Percentiles rank a stretch among this genome's conserved stretches.
phyloP scores from a whole-genome alignment of 345 rosid genomes.

The Heritiera littoralis region DNA sequence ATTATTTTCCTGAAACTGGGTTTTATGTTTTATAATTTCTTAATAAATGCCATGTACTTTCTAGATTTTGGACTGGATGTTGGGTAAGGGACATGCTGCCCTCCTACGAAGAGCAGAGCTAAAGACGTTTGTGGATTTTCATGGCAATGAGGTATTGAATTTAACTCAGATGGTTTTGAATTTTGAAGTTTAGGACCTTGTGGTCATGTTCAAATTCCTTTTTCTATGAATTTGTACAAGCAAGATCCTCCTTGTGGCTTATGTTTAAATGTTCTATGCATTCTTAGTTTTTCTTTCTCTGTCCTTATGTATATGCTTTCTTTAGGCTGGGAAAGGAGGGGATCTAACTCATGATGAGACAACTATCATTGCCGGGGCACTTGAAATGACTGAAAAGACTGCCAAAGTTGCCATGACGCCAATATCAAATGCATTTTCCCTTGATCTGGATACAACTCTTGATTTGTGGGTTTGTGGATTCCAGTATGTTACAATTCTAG shows the following conservation, averaged over 20 bases:
- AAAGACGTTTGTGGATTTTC: slow-evolving; percentile 84
- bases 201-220: neutral
- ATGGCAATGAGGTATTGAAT: slow-evolving; percentile 77
- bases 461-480: slow-evolving; percentile 72
- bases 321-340: slow-evolving; percentile 96
- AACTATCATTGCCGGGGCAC: slow-evolving; percentile 93
- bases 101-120: slow-evolving; percentile 94
- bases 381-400: slow-evolving; percentile 90
- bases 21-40: slow-evolving; percentile 5
- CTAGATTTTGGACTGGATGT: slow-evolving; percentile 94
- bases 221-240: slow-evolving; percentile 19
- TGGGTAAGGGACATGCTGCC: slow-evolving; percentile 92
- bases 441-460: slow-evolving; percentile 93
- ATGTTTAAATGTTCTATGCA: neutral
- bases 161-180: neutral
- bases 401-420: slow-evolving; percentile 96
- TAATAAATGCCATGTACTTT: slow-evolving; percentile 17
- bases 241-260: slow-evolving; percentile 18
- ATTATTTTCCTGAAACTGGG: slow-evolving; percentile 7
- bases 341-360: slow-evolving; percentile 92
- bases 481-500: slow-evolving; percentile 23
- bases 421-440: slow-evolving; percentile 93
- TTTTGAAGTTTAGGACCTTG: slow-evolving; percentile 11
- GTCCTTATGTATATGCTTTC: slow-evolving; percentile 10
- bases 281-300: slow-evolving; percentile 18